A percentile compares a stretch with the other conserved stretches of the same genome.
phyloP scores from a whole-genome alignment of 2,329 filamentous ascomycete species.

The Colletotrichum horii region DNA sequence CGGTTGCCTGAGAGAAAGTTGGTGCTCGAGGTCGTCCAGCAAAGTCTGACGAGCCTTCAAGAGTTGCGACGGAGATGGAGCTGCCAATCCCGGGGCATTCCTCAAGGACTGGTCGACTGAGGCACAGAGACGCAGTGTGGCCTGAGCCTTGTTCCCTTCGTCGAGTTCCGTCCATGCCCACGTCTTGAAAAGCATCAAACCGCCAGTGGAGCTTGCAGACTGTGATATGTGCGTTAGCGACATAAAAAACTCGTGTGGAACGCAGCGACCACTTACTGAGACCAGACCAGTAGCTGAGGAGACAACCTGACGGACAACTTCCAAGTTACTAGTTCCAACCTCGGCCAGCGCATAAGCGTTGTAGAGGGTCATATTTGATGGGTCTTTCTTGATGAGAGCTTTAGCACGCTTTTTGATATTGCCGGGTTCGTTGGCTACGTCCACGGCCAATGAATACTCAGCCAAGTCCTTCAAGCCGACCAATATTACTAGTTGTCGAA shows the following conservation, averaged over 20 bases:
- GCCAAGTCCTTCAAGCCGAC: conserved; percentile 59
- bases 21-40: conserved; percentile 57
- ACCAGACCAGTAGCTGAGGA: conserved; percentile 60
- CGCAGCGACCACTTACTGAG: conserved; percentile 29
- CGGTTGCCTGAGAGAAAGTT: conserved; percentile 54
- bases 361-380: conserved; percentile 72
- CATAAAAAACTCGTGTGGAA: not conserved
- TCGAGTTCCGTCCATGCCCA: conserved; percentile 74
- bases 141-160: conserved; percentile 34
- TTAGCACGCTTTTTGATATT: conserved; percentile 75
- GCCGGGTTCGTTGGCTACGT: conserved; percentile 58
- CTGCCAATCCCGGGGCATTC: conserved; percentile 16
- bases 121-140: conserved; percentile 45
- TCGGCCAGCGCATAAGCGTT: conserved; percentile 81
- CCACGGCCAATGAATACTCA: conserved; percentile 74
- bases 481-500: conserved; percentile 61
- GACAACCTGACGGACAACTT: conserved; percentile 69
- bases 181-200: conserved; percentile 55
- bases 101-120: conserved; percentile 36
- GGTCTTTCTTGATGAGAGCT: conserved; percentile 70
- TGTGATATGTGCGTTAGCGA: not conserved
- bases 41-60: conserved; percentile 63
- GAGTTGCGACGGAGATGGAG: conserved; percentile 40
- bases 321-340: conserved; percentile 57
- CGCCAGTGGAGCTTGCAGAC: conserved; percentile 7